Base-by-base conservation (phyloP, 805 yeast species). In the Yamadazyma takamatsuzukensis region DNA sequence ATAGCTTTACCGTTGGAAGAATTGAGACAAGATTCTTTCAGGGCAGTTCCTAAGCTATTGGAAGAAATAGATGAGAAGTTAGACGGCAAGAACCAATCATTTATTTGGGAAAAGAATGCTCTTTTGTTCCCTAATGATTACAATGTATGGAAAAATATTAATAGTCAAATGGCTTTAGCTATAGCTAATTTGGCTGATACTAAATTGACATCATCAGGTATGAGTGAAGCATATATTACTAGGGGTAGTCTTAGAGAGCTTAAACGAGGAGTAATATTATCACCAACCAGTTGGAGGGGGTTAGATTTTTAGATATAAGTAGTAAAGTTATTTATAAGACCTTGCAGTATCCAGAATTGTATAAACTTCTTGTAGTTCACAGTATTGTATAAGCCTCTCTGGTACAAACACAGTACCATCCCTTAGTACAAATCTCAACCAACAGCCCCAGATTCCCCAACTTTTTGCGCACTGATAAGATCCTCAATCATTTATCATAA, bases 41-140 rank as follows among this genome's bases (percentile, higher is more conserved):
- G 67, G 33, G 64, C 71, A 25, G 75, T 83, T 13, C 89, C 90
- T 5, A 70, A 60, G 41, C 51, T 87, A 30, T 51, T 83, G 14
- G 60, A 68, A 1, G 71, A 75, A 44, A 66, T 85, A 29, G 64
- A 70, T 36, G 51, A 53, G 29, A 63, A 69, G 21, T 43, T 80
- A 15, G 43, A 45, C 3, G 43, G 48, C 3, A 15, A 34, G 1
- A 1, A 41, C 46, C 16, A 33, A 34, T 7, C 7, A 8, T 8
- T 8, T 13, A 49, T 66, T 2, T 82, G 90, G 83, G 84, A 82
- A 51, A 72, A 80, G 45, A 70, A 78, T 8, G 87, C 90, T 0
- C 61, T 82, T 40, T 60, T 83, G 47, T 82, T 84, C 61, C 97
- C 97, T 1, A 69, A 72, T 23, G 83, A 81, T 44, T 65, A 67